Percentiles rank a stretch among this genome's conserved stretches.
Evolutionary conservation across 305 asterid genomes (phyloP).

Genomic region (Solanum hybrid): DNA sequence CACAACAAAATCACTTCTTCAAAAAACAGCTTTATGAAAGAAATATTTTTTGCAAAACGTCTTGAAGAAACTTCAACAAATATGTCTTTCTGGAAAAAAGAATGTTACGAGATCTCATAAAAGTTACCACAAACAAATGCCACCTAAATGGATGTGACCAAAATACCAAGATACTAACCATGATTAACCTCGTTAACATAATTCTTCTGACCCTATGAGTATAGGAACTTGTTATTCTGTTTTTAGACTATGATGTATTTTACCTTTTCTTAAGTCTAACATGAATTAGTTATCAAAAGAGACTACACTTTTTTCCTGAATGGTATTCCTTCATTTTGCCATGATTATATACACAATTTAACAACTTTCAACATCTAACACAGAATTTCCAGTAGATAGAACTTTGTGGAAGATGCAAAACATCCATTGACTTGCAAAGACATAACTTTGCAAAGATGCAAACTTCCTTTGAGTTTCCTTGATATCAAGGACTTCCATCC

Average conservation of each 20-base stretch:
- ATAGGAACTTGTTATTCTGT: not conserved
- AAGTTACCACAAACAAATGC: not conserved
- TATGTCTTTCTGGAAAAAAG: not conserved
- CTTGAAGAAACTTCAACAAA: not conserved
- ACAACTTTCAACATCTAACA: not conserved
- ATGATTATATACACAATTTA: not conserved
- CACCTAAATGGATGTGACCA: not conserved
- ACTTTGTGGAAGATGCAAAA: not conserved
- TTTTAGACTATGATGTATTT: not conserved
- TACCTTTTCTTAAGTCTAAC: not conserved
- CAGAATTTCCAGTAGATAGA: not conserved
- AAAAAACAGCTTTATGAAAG: not conserved
- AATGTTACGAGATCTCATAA: not conserved
- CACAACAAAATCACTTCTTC: not conserved
- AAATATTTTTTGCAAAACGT: no score
- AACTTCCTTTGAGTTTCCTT: not conserved
- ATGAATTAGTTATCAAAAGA: not conserved
- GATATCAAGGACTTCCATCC: not conserved
- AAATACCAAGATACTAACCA: not conserved
- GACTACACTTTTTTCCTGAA: not conserved
- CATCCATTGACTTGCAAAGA: not conserved
- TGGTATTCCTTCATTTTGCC: not conserved
- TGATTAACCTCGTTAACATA: not conserved
- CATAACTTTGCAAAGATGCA: not conserved
- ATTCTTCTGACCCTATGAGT: not conserved